Evolutionary conservation across 192 early-diverging fungal genomes (phyloP), one percentile per base, ranked within the genome.

Genomic region (Linnemannia exigua): DNA sequence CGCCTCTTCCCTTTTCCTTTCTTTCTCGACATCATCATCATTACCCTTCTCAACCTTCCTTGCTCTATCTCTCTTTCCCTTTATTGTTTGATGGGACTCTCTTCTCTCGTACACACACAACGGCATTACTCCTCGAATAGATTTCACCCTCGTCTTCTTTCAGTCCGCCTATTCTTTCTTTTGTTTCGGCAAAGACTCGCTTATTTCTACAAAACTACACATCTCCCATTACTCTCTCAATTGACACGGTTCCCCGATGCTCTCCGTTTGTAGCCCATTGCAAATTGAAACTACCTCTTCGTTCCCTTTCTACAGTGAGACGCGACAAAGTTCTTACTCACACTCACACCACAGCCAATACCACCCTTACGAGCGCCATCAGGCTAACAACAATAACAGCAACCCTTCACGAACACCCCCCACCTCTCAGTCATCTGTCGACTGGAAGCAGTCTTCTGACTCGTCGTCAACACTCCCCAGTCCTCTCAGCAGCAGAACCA

Each of bases 201-300:
- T 31, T 54, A 54, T 25, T 25, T 31, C 28, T 8, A 35, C 47
- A 74, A 38, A 74, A 74, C 25, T 58, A 35, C 58, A 63, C 58
- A 63, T 12, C 58, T 61, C 58, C 12, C 28, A 16, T 11, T 20
- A 12, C 33, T 19, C 72, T 7, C 16, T 35, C 25, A 31, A 77
- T 68, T 68, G 58, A 77, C 75, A 51, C 52, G 12, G 38, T 54
- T 68, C n/a, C 47, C 76, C 72, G 67, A 86, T 86, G 84, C 74
- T 86, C 33, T 86, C 84, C 50, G 84, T 86, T 58, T 86, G 75
- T 66, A 86, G 84, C 61, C 84, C 84, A 12, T 36, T 76, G 36
- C 84, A 79, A 80, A 63, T 80, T 78, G 84, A 86, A 80, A 38
- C 78, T 38, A 80, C 84, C 19, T 80, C 84, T 25, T 86, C 84